Evolutionary conservation across 2,329 filamentous ascomycete genomes (phyloP).

Genomic region (Cordyceps farinosa): DNA sequence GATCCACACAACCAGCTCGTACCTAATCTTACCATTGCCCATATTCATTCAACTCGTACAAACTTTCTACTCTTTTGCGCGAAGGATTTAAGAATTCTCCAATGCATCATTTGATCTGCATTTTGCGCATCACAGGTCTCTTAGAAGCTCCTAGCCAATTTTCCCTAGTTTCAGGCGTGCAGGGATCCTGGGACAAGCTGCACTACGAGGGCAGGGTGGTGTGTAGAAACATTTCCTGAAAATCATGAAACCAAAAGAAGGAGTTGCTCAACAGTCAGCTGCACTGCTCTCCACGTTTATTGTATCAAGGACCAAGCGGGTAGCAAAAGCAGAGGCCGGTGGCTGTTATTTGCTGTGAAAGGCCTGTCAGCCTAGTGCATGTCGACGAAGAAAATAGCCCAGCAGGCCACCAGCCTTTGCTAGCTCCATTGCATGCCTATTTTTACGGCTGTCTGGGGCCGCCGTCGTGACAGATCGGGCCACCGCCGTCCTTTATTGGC

Average conservation of each 20-base stretch:
- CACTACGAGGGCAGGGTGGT: too few species aligned
- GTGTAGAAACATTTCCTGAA: too few species aligned
- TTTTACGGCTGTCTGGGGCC: constrained; percentile 5
- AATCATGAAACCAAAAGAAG: too few species aligned
- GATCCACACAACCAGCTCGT: constrained; percentile 8
- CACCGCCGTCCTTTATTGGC: constrained; percentile 1
- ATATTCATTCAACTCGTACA: constrained; percentile 6
- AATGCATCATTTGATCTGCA: not conserved
- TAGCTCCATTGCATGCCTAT: constrained; percentile 5
- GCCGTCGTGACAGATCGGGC: constrained; percentile 13
- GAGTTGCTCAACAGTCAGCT: too few species aligned
- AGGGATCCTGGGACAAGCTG: not conserved
- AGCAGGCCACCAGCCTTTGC: not conserved
- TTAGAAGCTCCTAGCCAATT: not conserved
- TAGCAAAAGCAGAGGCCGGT: not conserved
- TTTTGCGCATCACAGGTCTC: not conserved
- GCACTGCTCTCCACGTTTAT: too few species aligned
- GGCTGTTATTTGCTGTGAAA: not conserved
- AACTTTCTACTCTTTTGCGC: not conserved
- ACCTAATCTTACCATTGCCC: not conserved
- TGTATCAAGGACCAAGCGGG: too few species aligned
- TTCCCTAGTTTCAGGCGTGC: not conserved
- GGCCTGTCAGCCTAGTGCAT: not conserved
- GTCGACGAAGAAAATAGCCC: not conserved
- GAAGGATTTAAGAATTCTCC: not conserved